phyloP scores from a whole-genome alignment of 2,329 filamentous ascomycete species.

The Magnaporthiopsis incrustans region DNA sequence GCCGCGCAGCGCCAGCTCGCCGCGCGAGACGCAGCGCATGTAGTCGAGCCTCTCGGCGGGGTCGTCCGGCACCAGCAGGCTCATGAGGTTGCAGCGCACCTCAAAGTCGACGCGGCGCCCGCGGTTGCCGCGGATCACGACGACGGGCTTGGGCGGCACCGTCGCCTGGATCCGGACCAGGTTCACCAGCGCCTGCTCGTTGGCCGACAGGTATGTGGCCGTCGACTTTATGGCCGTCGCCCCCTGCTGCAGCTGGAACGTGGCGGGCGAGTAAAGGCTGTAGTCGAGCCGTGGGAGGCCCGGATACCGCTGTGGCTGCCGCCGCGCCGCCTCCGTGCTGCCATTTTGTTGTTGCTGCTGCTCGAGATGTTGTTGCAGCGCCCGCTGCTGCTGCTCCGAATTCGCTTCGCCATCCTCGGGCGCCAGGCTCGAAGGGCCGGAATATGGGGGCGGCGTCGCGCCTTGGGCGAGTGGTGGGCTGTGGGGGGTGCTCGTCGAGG shows the following conservation, averaged over 20 bases:
- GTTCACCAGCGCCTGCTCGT: constrained; percentile 34
- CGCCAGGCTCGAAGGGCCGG: constrained; percentile 20
- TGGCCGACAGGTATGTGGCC: constrained; percentile 39
- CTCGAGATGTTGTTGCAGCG: constrained; percentile 2
- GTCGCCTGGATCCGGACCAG: constrained; percentile 40
- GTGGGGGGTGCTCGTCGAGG: not conserved
- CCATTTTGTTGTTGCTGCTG: not conserved
- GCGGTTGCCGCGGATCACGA: constrained; percentile 39
- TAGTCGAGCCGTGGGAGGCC: constrained; percentile 43
- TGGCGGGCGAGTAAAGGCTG: constrained; percentile 41
- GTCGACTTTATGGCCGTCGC: constrained; percentile 37
- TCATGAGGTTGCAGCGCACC: constrained; percentile 47
- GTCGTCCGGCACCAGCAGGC: constrained; percentile 40
- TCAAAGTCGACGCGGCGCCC: constrained; percentile 41
- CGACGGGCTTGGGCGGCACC: constrained; percentile 46
- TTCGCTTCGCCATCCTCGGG: constrained; percentile 8
- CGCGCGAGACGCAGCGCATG: constrained; percentile 39
- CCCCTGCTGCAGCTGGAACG: constrained; percentile 43
- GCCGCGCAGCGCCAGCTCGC: constrained; percentile 43
- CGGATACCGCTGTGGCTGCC: constrained; percentile 29
- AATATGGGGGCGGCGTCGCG: constrained; percentile 24
- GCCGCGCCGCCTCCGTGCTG: constrained; percentile 13
- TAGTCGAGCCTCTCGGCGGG: constrained; percentile 40
- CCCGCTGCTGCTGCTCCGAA: constrained; percentile 3
- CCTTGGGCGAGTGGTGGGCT: not conserved